Base-by-base conservation (phyloP, 495 filamentous ascomycete genomes). In the Penicillium salamii region DNA sequence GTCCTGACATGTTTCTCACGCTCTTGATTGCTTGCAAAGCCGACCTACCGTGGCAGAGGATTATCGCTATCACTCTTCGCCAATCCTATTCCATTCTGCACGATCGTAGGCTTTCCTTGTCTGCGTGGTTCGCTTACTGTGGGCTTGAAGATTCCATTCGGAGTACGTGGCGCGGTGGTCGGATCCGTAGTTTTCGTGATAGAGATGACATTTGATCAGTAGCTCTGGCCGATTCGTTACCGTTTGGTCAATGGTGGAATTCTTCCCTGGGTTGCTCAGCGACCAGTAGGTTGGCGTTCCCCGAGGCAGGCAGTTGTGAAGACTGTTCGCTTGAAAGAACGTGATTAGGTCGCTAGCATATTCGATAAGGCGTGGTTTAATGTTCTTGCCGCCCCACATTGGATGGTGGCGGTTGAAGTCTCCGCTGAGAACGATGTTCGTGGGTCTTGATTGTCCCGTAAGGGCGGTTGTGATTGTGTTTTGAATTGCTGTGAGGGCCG, bases 131-230 rank as follows among this genome's bases (percentile, higher is more conserved):
- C 5, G 24, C 5, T 28, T 28, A 4, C 9, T 4, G 5, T 28
- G 24, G 24, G 4, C 9, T 9, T 9, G 4, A 28, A 28, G 24
- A 9, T 9, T 28, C 24, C 24, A 28, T 28, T 28, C 24, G 5
- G 24, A 28, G 24, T 28, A 28, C 55, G 55, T 38, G n/a, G 0
- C 49, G 7, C 32, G 36, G 28, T 62, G 49, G 41, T 53, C 59
- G 3, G 46, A 62, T 18, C 59, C 45, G 29, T 58, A 62, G 33
- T 58, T 49, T 7, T 54, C 55, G 44, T 50, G 47, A 29, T 63
- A 59, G 2, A 63, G 51, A 0, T 59, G 45, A 35, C 50, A 63
- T 42, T 53, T 59, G n/a, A 59, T 41, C 19, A 63, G 40, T 17
- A 19, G 47, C 9, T 19, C 23, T 9, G 49, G 50, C 3, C 35